Conservation (phyloP, 305 asterid species). For the Fraxinus albicans region DNA sequence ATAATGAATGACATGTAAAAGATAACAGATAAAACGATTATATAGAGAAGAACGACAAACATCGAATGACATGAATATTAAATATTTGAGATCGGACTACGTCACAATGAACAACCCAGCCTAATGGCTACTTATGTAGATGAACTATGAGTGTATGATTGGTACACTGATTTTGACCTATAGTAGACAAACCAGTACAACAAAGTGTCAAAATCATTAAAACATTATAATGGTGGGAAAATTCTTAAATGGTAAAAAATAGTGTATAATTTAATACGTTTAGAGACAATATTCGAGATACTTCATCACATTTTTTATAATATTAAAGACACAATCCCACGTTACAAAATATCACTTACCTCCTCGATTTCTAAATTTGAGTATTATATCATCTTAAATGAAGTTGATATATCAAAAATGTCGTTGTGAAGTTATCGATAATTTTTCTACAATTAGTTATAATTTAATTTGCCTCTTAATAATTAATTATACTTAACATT, state of each 20-base stretch:
- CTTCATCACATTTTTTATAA: no score
- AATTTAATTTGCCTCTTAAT: no score
- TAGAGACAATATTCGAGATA: no score
- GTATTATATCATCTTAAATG: no score
- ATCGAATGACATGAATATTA: neutral
- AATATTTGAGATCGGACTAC: no score
- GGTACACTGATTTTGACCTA: neutral
- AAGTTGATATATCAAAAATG: no score
- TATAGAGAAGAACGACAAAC: neutral
- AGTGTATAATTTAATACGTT: neutral
- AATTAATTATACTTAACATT: no score
- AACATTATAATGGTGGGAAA: neutral
- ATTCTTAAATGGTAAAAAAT: neutral
- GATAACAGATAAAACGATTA: neutral
- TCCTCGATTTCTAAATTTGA: no score
- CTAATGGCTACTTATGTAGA: neutral
- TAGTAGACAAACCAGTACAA: neutral
- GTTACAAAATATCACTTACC: no score
- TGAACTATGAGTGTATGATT: neutral
- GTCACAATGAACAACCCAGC: neutral
- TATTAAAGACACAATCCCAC: no score
- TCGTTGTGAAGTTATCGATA: no score
- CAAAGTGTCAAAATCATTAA: neutral
- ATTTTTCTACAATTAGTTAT: no score
- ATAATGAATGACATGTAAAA: neutral